Percentiles rank a stretch among this genome's conserved stretches.
These are phyloP conservation scores for Chlamydomonas eustigma DNA, from an alignment of 139 green algal species.

Conservation along the genomic window DNA sequence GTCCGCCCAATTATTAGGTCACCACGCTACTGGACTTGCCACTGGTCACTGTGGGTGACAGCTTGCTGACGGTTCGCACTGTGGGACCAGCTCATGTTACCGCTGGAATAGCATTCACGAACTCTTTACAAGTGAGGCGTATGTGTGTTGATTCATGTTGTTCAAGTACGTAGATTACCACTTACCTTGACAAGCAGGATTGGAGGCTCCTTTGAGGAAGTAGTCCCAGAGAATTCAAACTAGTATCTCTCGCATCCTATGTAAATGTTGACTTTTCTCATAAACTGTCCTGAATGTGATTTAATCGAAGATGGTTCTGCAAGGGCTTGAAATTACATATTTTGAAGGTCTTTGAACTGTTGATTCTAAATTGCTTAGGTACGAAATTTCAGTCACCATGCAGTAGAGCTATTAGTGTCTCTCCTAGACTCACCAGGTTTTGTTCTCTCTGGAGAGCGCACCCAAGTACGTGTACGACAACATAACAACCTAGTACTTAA, in stretches of 20 bases:
- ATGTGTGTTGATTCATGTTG: too few relatives aligned
- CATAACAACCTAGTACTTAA: neutral
- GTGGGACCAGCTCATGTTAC: constrained; percentile 30
- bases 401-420: constrained; percentile 32
- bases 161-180: too few relatives aligned
- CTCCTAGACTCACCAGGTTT: constrained; percentile 42
- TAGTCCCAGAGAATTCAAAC: too few relatives aligned
- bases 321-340: neutral
- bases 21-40: constrained; percentile 35
- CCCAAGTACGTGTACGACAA: constrained; percentile 6
- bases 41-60: constrained; percentile 35
- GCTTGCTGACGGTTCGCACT: constrained; percentile 31
- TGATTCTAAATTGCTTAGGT: constrained; percentile 20
- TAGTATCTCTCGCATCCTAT: too few relatives aligned
- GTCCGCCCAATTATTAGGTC: constrained; percentile 1
- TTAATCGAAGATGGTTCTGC: too few relatives aligned
- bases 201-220: too few relatives aligned
- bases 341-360: neutral
- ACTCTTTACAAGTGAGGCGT: constrained; percentile 36
- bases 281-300: too few relatives aligned
- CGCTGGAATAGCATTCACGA: constrained; percentile 44
- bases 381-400: constrained; percentile 21
- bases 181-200: too few relatives aligned
- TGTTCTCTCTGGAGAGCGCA: constrained; percentile 25
- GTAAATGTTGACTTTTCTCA: too few relatives aligned